These are phyloP conservation scores for Penstemon newberryi DNA, from an alignment of 257 asterid species.

Conservation along the genomic window DNA sequence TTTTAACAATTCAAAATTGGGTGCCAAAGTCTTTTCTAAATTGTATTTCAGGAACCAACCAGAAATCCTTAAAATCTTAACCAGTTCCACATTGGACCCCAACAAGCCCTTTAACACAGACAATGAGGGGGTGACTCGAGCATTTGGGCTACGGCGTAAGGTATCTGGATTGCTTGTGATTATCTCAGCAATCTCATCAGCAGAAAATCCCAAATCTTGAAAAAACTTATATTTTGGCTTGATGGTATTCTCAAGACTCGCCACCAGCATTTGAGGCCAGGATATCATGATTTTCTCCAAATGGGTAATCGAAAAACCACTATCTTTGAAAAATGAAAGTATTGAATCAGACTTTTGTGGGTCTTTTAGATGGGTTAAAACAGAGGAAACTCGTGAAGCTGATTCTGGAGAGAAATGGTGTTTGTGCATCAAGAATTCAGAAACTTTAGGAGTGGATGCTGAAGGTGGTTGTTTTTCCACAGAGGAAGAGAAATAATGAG, in stretches of 20 bases:
- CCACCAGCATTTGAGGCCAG: slow-evolving; percentile 13
- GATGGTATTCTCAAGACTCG: slow-evolving; percentile 6
- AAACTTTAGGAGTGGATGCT: too few species aligned
- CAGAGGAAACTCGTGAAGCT: slow-evolving; percentile 21
- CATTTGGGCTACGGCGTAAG: slow-evolving; percentile 17
- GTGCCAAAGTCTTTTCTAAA: slow-evolving; percentile 25
- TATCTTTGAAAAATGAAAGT: slow-evolving; percentile 22
- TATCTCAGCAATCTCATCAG: slow-evolving; percentile 20
- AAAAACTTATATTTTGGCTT: too few species aligned
- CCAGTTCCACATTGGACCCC: neutral
- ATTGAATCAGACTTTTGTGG: slow-evolving; percentile 26
- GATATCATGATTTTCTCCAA: slow-evolving; percentile 23
- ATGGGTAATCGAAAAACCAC: slow-evolving; percentile 30
- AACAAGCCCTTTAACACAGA: slow-evolving; percentile 19
- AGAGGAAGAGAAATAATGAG: slow-evolving; percentile 24
- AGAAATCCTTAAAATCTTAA: slow-evolving; percentile 9
- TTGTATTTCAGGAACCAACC: slow-evolving; percentile 20
- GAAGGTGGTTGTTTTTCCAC: neutral
- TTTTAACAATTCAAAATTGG: slow-evolving; percentile 1
- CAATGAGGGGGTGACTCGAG: slow-evolving; percentile 19
- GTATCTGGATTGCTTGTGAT: slow-evolving; percentile 20
- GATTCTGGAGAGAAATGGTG: slow-evolving; percentile 23
- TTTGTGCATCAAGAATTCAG: neutral
- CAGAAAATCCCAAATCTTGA: too few species aligned
- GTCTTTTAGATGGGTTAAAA: slow-evolving; percentile 5